These are phyloP conservation scores for Calocera cornea DNA, from an alignment of 768 basidiomycete species.

Conservation along the genomic window DNA sequence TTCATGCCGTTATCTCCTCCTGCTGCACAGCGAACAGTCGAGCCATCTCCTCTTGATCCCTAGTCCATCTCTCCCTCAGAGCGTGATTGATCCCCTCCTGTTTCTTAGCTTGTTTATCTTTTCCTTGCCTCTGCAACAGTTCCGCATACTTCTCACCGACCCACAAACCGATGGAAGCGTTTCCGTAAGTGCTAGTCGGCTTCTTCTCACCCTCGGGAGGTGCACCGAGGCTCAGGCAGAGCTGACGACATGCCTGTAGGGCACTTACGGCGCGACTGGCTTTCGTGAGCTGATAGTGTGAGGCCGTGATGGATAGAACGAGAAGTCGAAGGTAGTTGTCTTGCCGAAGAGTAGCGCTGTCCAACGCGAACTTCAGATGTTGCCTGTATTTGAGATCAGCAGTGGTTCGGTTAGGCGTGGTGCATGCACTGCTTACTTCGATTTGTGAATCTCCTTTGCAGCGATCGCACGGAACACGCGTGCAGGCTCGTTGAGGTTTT, in stretches of 20 bases:
- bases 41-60: background rate
- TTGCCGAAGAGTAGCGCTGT: background rate
- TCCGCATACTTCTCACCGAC: background rate
- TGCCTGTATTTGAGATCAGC: background rate
- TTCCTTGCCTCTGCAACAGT: background rate
- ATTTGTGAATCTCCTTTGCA: background rate
- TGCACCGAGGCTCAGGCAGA: background rate
- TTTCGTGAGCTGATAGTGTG: background rate
- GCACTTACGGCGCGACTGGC: background rate
- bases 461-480: background rate
- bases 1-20: background rate
- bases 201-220: background rate
- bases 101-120: background rate
- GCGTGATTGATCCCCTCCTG: background rate
- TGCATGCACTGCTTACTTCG: background rate
- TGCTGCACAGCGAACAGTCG: background rate
- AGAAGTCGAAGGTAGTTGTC: background rate
- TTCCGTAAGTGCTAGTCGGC: background rate
- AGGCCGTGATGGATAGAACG: background rate
- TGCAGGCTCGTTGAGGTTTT: background rate
- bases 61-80: background rate
- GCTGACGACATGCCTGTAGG: background rate
- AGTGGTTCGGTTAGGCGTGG: background rate
- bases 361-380: background rate
- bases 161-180: background rate